Conservation (phyloP, 345 rosid genomes). For the Schrenkiella parvula region DNA sequence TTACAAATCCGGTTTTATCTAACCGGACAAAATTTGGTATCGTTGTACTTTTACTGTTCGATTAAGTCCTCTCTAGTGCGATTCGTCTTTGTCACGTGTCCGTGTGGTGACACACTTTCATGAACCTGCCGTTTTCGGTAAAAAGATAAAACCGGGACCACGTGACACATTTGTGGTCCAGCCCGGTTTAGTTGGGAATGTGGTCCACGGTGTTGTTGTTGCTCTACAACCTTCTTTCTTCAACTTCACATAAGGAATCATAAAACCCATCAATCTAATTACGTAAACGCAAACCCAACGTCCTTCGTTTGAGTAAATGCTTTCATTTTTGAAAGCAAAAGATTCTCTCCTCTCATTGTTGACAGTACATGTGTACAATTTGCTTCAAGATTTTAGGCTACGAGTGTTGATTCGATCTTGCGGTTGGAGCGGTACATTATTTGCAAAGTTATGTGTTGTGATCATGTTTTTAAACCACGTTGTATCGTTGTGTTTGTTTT, state of each 20-base stretch:
- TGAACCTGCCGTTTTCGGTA: conserved; percentile 21
- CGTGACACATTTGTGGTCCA: conserved; percentile 17
- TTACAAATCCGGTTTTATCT: neutral
- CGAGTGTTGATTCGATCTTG: neutral
- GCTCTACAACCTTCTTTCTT: conserved; percentile 13
- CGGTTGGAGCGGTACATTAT: neutral
- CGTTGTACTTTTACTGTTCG: conserved; percentile 1
- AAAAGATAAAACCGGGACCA: conserved; percentile 24
- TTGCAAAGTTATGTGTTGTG: neutral
- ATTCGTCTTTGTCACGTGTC: conserved; percentile 25
- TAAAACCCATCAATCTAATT: conserved; percentile 7
- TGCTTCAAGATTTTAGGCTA: neutral
- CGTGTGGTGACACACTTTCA: conserved; percentile 13
- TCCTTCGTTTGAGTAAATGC: neutral
- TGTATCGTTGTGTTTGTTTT: too few species aligned
- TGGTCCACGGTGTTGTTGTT: conserved; percentile 18
- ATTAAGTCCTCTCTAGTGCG: neutral
- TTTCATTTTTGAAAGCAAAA: neutral
- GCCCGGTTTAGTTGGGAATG: conserved; percentile 20
- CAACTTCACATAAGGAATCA: conserved; percentile 23
- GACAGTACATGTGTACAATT: neutral
- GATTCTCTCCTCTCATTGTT: neutral
- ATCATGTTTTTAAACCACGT: too few species aligned
- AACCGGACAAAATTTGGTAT: neutral
- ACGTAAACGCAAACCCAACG: neutral